Evolutionary conservation across 257 asterid species (phyloP).

Genomic region (Haberlea rhodopensis): DNA sequence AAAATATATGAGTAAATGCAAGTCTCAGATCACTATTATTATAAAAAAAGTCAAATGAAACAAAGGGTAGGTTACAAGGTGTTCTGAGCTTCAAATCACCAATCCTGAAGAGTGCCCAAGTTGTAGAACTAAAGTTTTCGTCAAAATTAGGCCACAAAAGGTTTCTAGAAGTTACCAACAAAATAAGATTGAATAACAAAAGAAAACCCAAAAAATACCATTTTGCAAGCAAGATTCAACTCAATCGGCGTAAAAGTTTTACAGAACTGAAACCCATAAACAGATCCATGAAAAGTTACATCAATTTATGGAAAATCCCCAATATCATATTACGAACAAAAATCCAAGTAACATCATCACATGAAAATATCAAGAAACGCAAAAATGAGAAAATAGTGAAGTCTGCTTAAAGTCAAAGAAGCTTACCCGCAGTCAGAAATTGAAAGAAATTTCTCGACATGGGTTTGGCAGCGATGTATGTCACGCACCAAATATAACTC

Average conservation of each 20-base stretch:
- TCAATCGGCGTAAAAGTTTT: not conserved
- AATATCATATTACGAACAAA: constrained; percentile 12
- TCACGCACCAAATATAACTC: too few relatives aligned
- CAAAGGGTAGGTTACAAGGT: not conserved
- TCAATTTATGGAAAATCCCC: constrained; percentile 17
- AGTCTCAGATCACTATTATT: constrained; percentile 3
- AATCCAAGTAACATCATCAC: constrained; percentile 13
- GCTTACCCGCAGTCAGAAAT: constrained; percentile 39
- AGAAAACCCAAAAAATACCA: constrained; percentile 11
- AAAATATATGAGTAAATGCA: constrained; percentile 18
- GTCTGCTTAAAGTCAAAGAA: constrained; percentile 28
- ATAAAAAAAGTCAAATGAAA: not conserved
- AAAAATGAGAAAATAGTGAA: not conserved
- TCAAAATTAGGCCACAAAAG: too few relatives aligned
- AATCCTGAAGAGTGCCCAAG: not conserved
- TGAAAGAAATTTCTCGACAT: constrained; percentile 42
- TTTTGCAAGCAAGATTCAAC: constrained; percentile 11
- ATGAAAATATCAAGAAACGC: not conserved
- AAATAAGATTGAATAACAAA: not conserved
- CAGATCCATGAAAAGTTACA: constrained; percentile 15
- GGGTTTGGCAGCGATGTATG: constrained; percentile 31
- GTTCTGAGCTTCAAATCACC: constrained; percentile 9
- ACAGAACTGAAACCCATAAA: constrained; percentile 16
- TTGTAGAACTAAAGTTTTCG: too few relatives aligned
- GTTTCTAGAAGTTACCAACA: not conserved